Evolutionary conservation across 441 rosid species (phyloP).

Genomic region (Erodium texanum): DNA sequence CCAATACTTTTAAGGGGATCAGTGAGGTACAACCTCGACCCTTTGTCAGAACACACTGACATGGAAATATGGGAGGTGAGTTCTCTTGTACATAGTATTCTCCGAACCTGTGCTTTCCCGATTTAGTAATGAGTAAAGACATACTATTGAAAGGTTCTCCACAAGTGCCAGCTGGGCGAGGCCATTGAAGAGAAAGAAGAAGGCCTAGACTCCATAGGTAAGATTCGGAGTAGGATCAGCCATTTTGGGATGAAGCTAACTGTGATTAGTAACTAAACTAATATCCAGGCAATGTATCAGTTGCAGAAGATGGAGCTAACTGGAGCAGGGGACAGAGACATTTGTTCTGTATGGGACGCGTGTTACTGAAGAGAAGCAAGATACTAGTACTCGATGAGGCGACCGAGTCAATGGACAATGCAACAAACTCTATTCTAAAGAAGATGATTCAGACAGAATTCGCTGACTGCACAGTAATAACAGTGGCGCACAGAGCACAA

Average conservation of each 20-base stretch:
- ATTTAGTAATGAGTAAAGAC: not conserved
- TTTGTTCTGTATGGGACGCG: slow-evolving; percentile 81
- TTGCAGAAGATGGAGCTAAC: slow-evolving; percentile 77
- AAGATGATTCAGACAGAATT: slow-evolving; percentile 55
- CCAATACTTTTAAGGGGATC: slow-evolving; percentile 87
- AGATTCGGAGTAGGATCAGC: slow-evolving; percentile 13
- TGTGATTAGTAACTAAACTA: not conserved
- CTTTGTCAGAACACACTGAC: slow-evolving; percentile 60
- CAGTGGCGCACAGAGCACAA: slow-evolving; percentile 62
- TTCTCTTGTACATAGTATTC: not conserved
- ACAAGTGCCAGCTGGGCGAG: slow-evolving; percentile 75
- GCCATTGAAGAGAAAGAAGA: slow-evolving; percentile 57
- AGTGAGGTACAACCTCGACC: slow-evolving; percentile 85
- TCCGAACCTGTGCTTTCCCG: not conserved
- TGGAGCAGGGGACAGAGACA: slow-evolving; percentile 99
- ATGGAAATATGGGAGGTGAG: slow-evolving; percentile 87
- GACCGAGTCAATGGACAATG: slow-evolving; percentile 86
- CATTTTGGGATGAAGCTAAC: not conserved
- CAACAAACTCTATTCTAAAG: slow-evolving; percentile 75
- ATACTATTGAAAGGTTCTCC: slow-evolving; percentile 55
- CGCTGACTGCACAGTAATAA: slow-evolving; percentile 69
- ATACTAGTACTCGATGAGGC: slow-evolving; percentile 87
- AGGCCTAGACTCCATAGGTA: slow-evolving; percentile 63
- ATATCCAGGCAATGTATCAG: slow-evolving; percentile 24
- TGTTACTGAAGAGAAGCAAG: slow-evolving; percentile 68